A percentile compares a stretch with the other conserved stretches of the same genome.
These are phyloP conservation scores for Cotoneaster glaucophyllus DNA, from an alignment of 306 rosid species.

Conservation along the genomic window DNA sequence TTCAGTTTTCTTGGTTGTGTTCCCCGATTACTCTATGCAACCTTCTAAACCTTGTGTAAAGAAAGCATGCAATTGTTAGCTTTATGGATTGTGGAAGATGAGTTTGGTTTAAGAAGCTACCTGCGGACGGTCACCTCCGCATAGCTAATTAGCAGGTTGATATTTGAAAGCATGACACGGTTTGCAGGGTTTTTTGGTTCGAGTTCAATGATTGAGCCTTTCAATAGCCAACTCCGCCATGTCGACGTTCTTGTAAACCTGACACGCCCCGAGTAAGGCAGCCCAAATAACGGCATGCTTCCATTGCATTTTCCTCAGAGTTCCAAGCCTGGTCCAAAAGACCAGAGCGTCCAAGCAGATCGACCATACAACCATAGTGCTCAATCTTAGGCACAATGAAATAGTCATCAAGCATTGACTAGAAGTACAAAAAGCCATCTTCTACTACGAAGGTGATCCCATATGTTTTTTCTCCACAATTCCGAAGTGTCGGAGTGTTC, in stretches of 20 bases:
- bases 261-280: slow-evolving; percentile 44
- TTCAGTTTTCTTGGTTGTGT: no score
- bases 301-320: slow-evolving; percentile 55
- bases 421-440: slow-evolving; percentile 47
- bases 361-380: slow-evolving; percentile 58
- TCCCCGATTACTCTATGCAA: no score
- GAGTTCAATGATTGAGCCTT: slow-evolving; percentile 49
- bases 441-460: slow-evolving; percentile 49
- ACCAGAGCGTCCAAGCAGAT: slow-evolving; percentile 53
- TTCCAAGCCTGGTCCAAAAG: slow-evolving; percentile 51
- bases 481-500: not conserved
- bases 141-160: not conserved
- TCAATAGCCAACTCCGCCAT: slow-evolving; percentile 51
- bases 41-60: no score
- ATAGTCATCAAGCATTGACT: slow-evolving; percentile 49
- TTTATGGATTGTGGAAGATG: not conserved
- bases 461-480: slow-evolving; percentile 39
- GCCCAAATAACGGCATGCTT: slow-evolving; percentile 55
- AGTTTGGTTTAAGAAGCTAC: not conserved
- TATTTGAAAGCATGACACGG: slow-evolving; percentile 64
- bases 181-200: slow-evolving; percentile 81
- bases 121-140: not conserved
- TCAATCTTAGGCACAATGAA: slow-evolving; percentile 47
- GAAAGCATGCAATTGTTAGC: not conserved
- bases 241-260: slow-evolving; percentile 32